Evolutionary conservation across 2,329 filamentous ascomycete species (phyloP), one percentile per base, ranked within the genome.

Genomic region (Colletotrichum navitas): DNA sequence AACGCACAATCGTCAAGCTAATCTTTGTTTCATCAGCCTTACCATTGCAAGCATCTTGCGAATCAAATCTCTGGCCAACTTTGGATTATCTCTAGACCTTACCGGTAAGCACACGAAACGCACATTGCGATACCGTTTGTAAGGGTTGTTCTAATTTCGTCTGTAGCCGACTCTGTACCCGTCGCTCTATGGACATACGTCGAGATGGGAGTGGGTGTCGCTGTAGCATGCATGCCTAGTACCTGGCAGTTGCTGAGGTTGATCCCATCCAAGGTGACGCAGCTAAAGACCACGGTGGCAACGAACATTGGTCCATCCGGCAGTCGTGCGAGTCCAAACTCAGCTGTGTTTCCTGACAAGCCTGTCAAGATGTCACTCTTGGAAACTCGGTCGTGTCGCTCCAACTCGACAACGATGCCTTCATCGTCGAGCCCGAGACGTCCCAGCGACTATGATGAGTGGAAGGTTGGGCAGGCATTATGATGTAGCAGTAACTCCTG

Each of bases 221-320:
- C 83, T 3, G 82, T 81, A 65, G 79, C 78, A 2, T 83, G 81
- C 58, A 75, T 83, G 76, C 82, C 82, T 0, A 77, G 79, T 0
- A 66, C 82, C 1, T 76, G 80, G 6, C 75, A 81, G 1, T 69
- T 83, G 0, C 75, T 83, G 1, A 66, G 62, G 51, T 45, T 26
- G 14, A 26, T 67, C 7, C 32, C 68, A 10, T 56, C 63, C 32
- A 66, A 67, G 49, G 56, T 70, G 16, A n/a, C 43, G 12, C 47
- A 61, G 24, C 29, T 70, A n/a, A 60, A 55, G 29, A 70, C 32
- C 5, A 24, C 47, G 49, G 18, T 64, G 24, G 26, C 26, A 18
- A 26, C 62, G 1, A 29, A 65, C 12, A 29, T 24, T 5, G 36
- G 61, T 26, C 43, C 52, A n/a, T 68, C 60, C 21, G 52, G 12